Percentiles rank a stretch among this genome's conserved stretches.
These are phyloP conservation scores for Aspergillus melleus DNA, from an alignment of 2,329 filamentous ascomycete species.

Conservation along the genomic window DNA sequence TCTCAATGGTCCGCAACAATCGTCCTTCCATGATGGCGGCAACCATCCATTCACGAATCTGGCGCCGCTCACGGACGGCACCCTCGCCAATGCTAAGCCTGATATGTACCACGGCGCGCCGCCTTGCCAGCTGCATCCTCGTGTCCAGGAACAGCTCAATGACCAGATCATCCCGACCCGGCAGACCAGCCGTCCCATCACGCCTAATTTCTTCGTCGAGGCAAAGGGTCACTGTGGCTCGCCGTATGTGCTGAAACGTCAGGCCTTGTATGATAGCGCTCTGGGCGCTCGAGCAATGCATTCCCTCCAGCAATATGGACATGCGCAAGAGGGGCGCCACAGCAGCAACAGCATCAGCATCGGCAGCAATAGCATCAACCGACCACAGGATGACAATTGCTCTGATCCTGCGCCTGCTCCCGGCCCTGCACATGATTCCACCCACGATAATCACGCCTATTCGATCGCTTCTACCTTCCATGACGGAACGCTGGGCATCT, in stretches of 20 bases:
- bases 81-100: neutral
- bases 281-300: conserved; percentile 4
- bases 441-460: neutral
- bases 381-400: neutral
- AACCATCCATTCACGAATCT: neutral
- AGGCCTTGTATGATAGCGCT: conserved; percentile 5
- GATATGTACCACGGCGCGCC: neutral
- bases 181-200: neutral
- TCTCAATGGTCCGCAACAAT: neutral
- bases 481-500: neutral
- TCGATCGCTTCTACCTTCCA: too few relatives aligned
- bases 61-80: neutral
- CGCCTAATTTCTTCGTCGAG: neutral
- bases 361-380: neutral
- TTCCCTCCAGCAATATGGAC: neutral
- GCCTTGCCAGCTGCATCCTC: neutral
- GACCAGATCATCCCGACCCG: neutral
- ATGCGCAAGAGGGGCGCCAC: neutral
- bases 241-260: neutral
- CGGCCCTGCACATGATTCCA: neutral
- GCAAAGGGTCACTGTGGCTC: conserved; percentile 2
- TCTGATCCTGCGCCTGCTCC: neutral
- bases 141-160: neutral
- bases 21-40: neutral
- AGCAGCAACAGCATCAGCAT: neutral